Evolutionary conservation across 2,329 filamentous ascomycete species (phyloP), one percentile per base, ranked within the genome.

Genomic region (Aspergillus proliferans): DNA sequence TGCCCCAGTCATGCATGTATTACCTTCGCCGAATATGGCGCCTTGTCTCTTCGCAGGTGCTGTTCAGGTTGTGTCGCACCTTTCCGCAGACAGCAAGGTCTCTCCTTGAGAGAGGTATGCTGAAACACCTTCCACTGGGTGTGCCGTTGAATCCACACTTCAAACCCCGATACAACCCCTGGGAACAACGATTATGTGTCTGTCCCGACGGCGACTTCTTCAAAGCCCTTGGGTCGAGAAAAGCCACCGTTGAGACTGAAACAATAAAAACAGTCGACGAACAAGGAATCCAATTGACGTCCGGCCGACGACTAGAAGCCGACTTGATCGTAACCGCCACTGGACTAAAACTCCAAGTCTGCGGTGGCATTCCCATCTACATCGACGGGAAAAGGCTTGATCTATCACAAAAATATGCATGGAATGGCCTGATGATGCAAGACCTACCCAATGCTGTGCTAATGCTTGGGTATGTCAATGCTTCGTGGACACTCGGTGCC

Each of bases 121-220:
- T 68, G 42, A 58, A 60, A n/a, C 65, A 72, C 28, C 72, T 87
- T 0, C 82, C 84, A 24, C 18, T 21, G 28, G 26, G 28, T 8
- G 28, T 45, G 15, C 43, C 43, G 12, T 64, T 76, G 22, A 75
- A 83, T 49, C 74, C 78, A 1, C 78, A 86, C 62, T 86, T 86
- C 63, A 79, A 76, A 2, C 83, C 83, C 0, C 61, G 61, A 1
- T 86, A 87, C 57, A 74, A 77, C 19, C 82, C 82, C 0, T 83
- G 85, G 75, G 77, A 88, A 48, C 87, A 93, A 63, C 78, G 88
- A 0, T 71, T 91, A 6, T 91, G 87, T 59, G 71, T 87, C 51
- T 82, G 70, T 26, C 76, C 77, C 0, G 73, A 80, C 45, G 76
- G 74, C 12, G 79, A 82, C 57, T 81, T 80, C 63, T 82, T 77